Base-by-base conservation (phyloP, 208 protist species). In the Acanthamoeba sp. region DNA sequence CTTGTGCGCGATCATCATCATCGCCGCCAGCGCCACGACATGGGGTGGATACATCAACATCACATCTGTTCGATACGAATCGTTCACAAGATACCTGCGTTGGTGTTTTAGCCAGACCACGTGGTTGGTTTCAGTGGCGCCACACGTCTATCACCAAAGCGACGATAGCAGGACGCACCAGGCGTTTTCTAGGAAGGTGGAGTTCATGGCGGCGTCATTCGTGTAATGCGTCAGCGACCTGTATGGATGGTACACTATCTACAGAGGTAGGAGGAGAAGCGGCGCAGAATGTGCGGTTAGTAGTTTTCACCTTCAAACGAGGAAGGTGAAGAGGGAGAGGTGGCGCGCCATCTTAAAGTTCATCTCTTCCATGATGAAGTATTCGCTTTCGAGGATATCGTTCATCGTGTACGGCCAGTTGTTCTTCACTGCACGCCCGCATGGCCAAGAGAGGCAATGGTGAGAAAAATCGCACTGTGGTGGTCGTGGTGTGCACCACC, bases 291-390 rank as follows among this genome's bases (percentile, higher is more conserved):
- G n/a, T n/a, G n/a, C n/a, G n/a, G n/a, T n/a, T n/a, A n/a, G n/a
- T n/a, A n/a, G n/a, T n/a, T n/a, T n/a, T n/a, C n/a, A n/a, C n/a
- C n/a, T n/a, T n/a, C n/a, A 48, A 10, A 10, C 42, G 42, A 48
- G 42, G 42, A 48, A 10, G 42, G 42, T 48, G 18, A 50, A 50
- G 4, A 16, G 55, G 55, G 6, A 62, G 14, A 29, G 22, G 27
- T 29, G 36, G 45, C 62, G 6, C 24, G 71, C 84, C 84, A 91
- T 91, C 24, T 91, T 73, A 22, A 91, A 91, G 59, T 71, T 50
- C 84, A 91, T 91, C 59, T 91, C 84, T 24, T 91, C 84, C 59
- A 91, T 91, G 84, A 91, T 91, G 55, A 73, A 91, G 59, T 91
- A 91, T 55, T 91, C 84, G 32, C 55, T 71, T 27, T 91, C 84